These are phyloP conservation scores for Parascedosporium putredinis DNA, from an alignment of 2,329 filamentous ascomycete species.

Conservation along the genomic window DNA sequence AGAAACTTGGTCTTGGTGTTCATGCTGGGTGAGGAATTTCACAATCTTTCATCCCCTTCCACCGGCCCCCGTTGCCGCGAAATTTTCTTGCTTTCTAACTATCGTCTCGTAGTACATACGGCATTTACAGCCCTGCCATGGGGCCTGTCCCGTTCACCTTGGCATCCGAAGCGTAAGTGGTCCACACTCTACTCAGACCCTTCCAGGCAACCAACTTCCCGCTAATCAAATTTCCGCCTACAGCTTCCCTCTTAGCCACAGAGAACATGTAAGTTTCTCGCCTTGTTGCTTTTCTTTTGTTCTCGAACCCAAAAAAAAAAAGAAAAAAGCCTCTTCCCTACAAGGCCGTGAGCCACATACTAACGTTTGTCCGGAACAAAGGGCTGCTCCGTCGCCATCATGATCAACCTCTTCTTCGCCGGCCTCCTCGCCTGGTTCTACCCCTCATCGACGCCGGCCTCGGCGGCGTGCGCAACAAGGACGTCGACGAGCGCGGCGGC, in stretches of 20 bases:
- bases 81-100: not conserved
- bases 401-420: slow-evolving; percentile 35
- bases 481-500: slow-evolving; percentile 17
- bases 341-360: too few species aligned
- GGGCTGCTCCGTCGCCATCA: slow-evolving; percentile 23
- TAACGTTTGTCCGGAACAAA: too few species aligned
- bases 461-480: slow-evolving; percentile 10
- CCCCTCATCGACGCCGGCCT: slow-evolving; percentile 17
- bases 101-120: not conserved
- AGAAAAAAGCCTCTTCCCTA: slow-evolving; percentile 19
- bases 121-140: slow-evolving; percentile 48
- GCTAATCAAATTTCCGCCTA: not conserved
- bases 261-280: slow-evolving; percentile 24
- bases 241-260: slow-evolving; percentile 31
- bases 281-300: slow-evolving; percentile 20
- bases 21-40: slow-evolving; percentile 39
- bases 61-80: too few species aligned
- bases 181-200: too few species aligned
- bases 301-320: too few species aligned
- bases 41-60: too few species aligned
- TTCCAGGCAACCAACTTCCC: too few species aligned
- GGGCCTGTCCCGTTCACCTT: slow-evolving; percentile 32
- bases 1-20: slow-evolving; percentile 48
- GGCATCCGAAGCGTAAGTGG: slow-evolving; percentile 22
- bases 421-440: slow-evolving; percentile 34